Percentiles rank a stretch among this genome's conserved stretches.
phyloP scores from a whole-genome alignment of 208 protist species.

The Leishmania gerbilli region DNA sequence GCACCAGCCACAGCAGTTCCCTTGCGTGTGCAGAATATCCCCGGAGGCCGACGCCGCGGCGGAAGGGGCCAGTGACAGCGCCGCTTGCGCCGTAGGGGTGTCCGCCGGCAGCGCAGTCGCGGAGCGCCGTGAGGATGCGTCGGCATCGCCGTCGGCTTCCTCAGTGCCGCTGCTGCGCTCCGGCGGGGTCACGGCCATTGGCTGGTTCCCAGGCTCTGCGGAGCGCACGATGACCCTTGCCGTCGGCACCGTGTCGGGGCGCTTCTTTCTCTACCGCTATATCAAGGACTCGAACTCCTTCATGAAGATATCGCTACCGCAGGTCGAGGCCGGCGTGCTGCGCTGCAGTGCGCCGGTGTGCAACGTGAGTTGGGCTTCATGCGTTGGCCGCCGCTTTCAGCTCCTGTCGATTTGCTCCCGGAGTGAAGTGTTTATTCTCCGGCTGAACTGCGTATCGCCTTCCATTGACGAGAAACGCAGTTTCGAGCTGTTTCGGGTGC shows the following conservation, averaged over 20 bases:
- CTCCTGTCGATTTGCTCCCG: slow-evolving; percentile 82
- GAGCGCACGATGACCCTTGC: slow-evolving; percentile 84
- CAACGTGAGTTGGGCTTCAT: slow-evolving; percentile 76
- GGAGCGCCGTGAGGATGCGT: neutral
- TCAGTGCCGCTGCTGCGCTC: slow-evolving; percentile 24
- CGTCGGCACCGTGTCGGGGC: slow-evolving; percentile 75
- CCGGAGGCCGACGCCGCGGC: slow-evolving; percentile 49
- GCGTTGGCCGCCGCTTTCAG: slow-evolving; percentile 81
- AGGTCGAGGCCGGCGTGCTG: slow-evolving; percentile 30
- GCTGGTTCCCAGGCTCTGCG: slow-evolving; percentile 82
- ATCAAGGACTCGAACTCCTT: slow-evolving; percentile 68
- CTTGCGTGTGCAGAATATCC: slow-evolving; percentile 64
- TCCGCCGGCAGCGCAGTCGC: neutral
- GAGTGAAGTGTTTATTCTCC: slow-evolving; percentile 70
- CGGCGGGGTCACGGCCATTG: slow-evolving; percentile 74
- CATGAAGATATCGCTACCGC: slow-evolving; percentile 36
- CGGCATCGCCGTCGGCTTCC: neutral
- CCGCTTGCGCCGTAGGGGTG: slow-evolving; percentile 3
- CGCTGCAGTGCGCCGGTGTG: slow-evolving; percentile 53
- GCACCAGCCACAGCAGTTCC: slow-evolving; percentile 67
- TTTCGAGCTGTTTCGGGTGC: slow-evolving; percentile 70
- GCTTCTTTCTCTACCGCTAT: slow-evolving; percentile 79
- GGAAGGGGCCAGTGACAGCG: slow-evolving; percentile 19
- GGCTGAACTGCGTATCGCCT: slow-evolving; percentile 83
- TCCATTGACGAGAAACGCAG: slow-evolving; percentile 41